A percentile compares a stretch with the other conserved stretches of the same genome.
Evolutionary conservation across 192 early-diverging fungal genomes (phyloP).

Genomic region (Lobosporangium transversale): DNA sequence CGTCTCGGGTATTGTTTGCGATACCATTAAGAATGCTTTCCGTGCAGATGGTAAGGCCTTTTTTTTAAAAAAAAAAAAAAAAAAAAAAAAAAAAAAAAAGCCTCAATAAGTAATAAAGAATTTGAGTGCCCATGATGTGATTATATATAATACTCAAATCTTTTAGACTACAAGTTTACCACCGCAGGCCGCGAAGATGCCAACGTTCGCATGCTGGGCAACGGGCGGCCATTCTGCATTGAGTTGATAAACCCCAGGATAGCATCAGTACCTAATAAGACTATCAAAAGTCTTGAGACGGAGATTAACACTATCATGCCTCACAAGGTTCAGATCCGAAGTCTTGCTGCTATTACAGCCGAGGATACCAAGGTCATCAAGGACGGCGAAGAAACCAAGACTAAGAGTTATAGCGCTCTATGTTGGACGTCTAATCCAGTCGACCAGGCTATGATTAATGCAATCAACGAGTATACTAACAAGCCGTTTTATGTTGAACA

Average conservation of each 20-base stretch:
- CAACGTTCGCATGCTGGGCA: constrained; percentile 94
- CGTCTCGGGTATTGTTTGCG: constrained; percentile 82
- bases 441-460: constrained; percentile 59
- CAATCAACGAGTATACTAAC: constrained; percentile 61
- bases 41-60: constrained; percentile 59
- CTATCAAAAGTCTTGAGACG: constrained; percentile 59
- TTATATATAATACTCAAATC: not conserved
- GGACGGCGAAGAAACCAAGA: constrained; percentile 79
- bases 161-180: constrained; percentile 76
- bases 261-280: constrained; percentile 43
- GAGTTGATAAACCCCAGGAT: constrained; percentile 85
- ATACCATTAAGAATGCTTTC: constrained; percentile 64
- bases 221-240: constrained; percentile 91
- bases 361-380: constrained; percentile 72
- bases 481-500: constrained; percentile 67
- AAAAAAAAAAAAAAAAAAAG: too few species aligned
- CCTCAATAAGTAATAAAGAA: not conserved
- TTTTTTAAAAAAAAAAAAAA: too few species aligned
- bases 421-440: constrained; percentile 72
- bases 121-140: not conserved
- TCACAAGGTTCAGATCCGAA: constrained; percentile 63
- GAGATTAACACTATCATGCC: constrained; percentile 55
- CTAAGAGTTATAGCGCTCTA: constrained; percentile 76
- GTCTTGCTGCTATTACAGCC: constrained; percentile 47
- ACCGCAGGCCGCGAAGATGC: constrained; percentile 92